These are phyloP conservation scores for Dunaliella sp. DNA, from an alignment of 139 green algal species.

Conservation along the genomic window DNA sequence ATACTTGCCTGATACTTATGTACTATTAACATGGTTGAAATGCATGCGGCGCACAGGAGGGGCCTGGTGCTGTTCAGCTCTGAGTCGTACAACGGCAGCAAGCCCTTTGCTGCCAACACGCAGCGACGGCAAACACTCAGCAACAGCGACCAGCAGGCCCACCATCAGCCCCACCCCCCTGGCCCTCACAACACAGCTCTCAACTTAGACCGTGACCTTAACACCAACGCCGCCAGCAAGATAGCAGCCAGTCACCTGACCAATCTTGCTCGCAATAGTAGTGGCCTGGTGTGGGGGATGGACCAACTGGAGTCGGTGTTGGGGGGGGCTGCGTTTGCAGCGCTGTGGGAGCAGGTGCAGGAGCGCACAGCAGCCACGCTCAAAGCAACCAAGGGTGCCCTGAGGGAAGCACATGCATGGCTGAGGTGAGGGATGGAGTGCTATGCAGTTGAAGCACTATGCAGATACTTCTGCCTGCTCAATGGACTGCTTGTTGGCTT, in stretches of 20 bases:
- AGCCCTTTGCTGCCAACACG: background rate
- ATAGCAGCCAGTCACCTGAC: no score
- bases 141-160: background rate
- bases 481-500: background rate
- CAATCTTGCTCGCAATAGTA: no score
- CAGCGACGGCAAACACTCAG: no score
- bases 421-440: constrained; percentile 8
- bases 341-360: constrained; percentile 24
- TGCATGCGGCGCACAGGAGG: no score
- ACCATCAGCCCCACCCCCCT: background rate
- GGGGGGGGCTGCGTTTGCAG: constrained; percentile 12
- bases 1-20: background rate
- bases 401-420: constrained; percentile 10
- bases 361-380: background rate
- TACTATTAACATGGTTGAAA: no score
- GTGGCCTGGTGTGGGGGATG: constrained; percentile 46
- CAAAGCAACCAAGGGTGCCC: background rate
- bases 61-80: constrained; percentile 56
- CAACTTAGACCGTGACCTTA: no score
- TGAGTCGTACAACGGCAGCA: constrained; percentile 33
- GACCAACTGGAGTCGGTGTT: constrained; percentile 28
- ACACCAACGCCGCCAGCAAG: no score
- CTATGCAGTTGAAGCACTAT: no score
- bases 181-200: no score
- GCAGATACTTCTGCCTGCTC: background rate